Conservation (phyloP, 164 flowering plant species). For the Brasenia schreberi region DNA sequence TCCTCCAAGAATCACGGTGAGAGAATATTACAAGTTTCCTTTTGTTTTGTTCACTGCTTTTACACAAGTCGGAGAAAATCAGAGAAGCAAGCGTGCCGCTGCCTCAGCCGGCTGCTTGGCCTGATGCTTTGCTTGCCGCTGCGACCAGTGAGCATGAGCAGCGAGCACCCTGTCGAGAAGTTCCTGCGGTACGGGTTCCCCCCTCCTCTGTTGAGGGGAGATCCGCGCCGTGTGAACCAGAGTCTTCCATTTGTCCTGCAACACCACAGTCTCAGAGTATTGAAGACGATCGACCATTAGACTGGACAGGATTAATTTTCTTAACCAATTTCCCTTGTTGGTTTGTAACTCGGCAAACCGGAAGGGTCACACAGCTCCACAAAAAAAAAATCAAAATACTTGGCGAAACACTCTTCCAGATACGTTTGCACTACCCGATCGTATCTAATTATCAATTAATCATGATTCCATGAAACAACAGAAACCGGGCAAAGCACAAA, state of each 20-base stretch:
- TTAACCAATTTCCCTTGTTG: no score
- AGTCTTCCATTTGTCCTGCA: slow-evolving; percentile 98
- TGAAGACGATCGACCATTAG: no score
- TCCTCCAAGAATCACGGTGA: slow-evolving; percentile 21
- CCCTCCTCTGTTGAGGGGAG: slow-evolving; percentile 89
- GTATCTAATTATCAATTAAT: no score
- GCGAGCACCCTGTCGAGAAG: slow-evolving; percentile 70
- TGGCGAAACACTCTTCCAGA: no score
- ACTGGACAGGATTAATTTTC: no score
- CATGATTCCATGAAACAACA: no score
- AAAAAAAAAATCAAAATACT: no score
- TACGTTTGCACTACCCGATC: no score
- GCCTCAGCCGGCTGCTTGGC: slow-evolving; percentile 24
- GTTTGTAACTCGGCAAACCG: no score
- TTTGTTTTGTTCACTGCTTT: slow-evolving; percentile 9
- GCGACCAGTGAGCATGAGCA: slow-evolving; percentile 86
- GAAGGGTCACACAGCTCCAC: no score
- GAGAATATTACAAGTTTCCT: slow-evolving; percentile 6
- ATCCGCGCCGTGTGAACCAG: slow-evolving; percentile 92
- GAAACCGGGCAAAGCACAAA: no score
- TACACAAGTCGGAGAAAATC: slow-evolving; percentile 4
- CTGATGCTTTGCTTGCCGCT: slow-evolving; percentile 63
- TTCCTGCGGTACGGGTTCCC: slow-evolving; percentile 94
- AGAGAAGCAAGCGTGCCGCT: slow-evolving; percentile 13
- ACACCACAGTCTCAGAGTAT: not conserved